A percentile compares a stretch with the other conserved stretches of the same genome.
Evolutionary conservation across 441 rosid species (phyloP).

Genomic region (Erysimum cheiri): DNA sequence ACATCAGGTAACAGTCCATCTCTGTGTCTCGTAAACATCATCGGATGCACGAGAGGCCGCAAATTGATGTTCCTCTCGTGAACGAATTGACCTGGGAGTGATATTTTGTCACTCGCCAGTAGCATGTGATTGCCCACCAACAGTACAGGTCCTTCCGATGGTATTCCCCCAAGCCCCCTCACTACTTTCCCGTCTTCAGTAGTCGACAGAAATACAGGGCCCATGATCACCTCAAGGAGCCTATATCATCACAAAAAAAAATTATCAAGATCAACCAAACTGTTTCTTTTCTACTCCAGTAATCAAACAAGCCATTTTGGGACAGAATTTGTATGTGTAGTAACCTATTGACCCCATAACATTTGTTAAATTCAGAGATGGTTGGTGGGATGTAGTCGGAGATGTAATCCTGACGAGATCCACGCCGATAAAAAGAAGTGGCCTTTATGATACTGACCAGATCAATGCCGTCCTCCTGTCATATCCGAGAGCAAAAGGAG

Average conservation of each 20-base stretch:
- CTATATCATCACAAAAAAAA: constrained; percentile 47
- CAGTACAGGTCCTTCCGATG: constrained; percentile 85
- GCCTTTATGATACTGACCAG: constrained; percentile 70
- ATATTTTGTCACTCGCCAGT: constrained; percentile 65
- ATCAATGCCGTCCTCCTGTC: constrained; percentile 81
- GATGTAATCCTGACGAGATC: constrained; percentile 54
- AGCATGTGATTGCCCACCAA: constrained; percentile 86
- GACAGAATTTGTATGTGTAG: constrained; percentile 15
- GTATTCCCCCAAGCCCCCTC: constrained; percentile 79
- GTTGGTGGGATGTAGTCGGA: constrained; percentile 79
- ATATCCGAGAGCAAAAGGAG: constrained; percentile 24
- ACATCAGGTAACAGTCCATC: constrained; percentile 56
- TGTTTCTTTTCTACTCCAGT: constrained; percentile 17
- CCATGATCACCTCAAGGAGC: constrained; percentile 49
- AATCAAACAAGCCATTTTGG: constrained; percentile 26
- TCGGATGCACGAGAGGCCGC: constrained; percentile 85
- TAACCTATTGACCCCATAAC: constrained; percentile 60
- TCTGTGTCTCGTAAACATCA: constrained; percentile 52
- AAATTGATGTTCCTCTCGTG: constrained; percentile 68
- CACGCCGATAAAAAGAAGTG: constrained; percentile 73
- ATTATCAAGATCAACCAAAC: constrained; percentile 18
- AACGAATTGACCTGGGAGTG: constrained; percentile 57
- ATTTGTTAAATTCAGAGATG: constrained; percentile 56
- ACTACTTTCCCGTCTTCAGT: constrained; percentile 75
- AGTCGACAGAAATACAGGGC: constrained; percentile 86